These are phyloP conservation scores for Elsinoe perseae DNA, from an alignment of 2,329 filamentous ascomycete species.

Conservation along the genomic window DNA sequence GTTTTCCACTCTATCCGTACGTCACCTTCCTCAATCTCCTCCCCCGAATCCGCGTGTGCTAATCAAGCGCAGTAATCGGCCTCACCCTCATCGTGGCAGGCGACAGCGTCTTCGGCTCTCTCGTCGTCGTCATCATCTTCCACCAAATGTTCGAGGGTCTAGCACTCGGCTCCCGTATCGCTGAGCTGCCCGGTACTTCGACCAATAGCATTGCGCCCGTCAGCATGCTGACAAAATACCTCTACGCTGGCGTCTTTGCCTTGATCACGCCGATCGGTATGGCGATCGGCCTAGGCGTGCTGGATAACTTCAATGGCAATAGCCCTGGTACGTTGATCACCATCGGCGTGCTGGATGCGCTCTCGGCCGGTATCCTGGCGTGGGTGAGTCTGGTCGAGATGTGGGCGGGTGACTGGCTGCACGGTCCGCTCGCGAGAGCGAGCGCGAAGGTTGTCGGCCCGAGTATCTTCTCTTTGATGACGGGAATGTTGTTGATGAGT, in stretches of 20 bases:
- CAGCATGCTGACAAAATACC: slow-evolving; percentile 42
- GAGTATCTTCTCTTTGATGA: slow-evolving; percentile 47
- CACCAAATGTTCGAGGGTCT: slow-evolving; percentile 74
- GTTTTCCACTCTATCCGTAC: slow-evolving; percentile 65
- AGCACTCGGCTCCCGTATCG: slow-evolving; percentile 64
- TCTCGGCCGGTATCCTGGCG: slow-evolving; percentile 68
- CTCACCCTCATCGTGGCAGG: slow-evolving; percentile 51
- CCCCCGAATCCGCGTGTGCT: background rate
- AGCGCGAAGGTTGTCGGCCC: slow-evolving; percentile 38
- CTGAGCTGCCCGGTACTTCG: slow-evolving; percentile 42
- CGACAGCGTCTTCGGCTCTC: slow-evolving; percentile 45
- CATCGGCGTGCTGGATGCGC: slow-evolving; percentile 64
- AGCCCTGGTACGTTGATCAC: slow-evolving; percentile 60
- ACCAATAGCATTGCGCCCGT: background rate
- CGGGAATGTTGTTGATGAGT: slow-evolving; percentile 62
- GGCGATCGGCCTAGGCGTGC: slow-evolving; percentile 68
- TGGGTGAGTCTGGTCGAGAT: slow-evolving; percentile 77
- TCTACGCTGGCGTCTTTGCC: slow-evolving; percentile 58
- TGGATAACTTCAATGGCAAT: slow-evolving; percentile 66
- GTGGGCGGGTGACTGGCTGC: slow-evolving; percentile 67
- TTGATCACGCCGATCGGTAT: slow-evolving; percentile 70
- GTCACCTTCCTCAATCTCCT: slow-evolving; percentile 23
- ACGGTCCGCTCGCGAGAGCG: slow-evolving; percentile 42
- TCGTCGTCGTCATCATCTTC: slow-evolving; percentile 61
- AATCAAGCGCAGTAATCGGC: slow-evolving; percentile 46